Percentiles rank a stretch among this genome's conserved stretches.
phyloP scores from a whole-genome alignment of 2,329 filamentous ascomycete species.

The Colletotrichum gloeosporioides region DNA sequence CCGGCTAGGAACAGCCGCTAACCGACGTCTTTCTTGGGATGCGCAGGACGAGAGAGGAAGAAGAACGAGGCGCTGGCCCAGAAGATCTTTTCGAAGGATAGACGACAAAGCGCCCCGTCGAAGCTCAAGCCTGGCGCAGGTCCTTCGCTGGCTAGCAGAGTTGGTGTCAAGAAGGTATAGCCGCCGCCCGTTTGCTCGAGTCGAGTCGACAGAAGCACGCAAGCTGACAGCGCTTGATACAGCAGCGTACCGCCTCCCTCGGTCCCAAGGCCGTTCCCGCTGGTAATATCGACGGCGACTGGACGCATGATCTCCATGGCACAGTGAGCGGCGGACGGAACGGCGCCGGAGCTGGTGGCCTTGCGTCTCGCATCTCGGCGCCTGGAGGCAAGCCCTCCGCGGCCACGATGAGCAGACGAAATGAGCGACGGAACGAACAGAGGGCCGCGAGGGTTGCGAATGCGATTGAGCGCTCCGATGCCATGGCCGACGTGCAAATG shows the following conservation, averaged over 20 bases:
- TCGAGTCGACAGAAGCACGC: conserved; percentile 21
- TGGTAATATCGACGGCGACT: conserved; percentile 69
- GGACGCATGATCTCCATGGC: conserved; percentile 73
- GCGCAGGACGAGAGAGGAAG: conserved; percentile 68
- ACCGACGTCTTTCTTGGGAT: not conserved
- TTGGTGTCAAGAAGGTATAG: conserved; percentile 73
- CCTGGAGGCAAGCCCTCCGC: conserved; percentile 37
- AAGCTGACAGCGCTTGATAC: conserved; percentile 1
- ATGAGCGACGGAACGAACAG: conserved; percentile 32
- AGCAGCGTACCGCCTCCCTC: conserved; percentile 32
- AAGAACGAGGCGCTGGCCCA: conserved; percentile 75
- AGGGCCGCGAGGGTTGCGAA: conserved; percentile 48
- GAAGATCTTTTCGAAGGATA: conserved; percentile 70
- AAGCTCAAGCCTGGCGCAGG: conserved; percentile 50
- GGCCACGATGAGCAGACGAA: conserved; percentile 13
- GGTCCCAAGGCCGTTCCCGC: conserved; percentile 41
- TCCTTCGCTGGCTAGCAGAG: conserved; percentile 72
- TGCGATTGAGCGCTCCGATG: conserved; percentile 48
- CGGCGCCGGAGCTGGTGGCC: conserved; percentile 31
- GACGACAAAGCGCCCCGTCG: conserved; percentile 61
- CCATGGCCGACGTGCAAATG: conserved; percentile 29
- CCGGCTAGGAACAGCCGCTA: not conserved
- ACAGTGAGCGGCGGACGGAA: conserved; percentile 37
- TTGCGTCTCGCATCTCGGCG: conserved; percentile 52
- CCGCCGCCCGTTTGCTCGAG: not conserved